A percentile compares a stretch with the other conserved stretches of the same genome.
These are phyloP conservation scores for Phylloporus rhodoxanthus DNA, from an alignment of 768 basidiomycete species.

Conservation along the genomic window DNA sequence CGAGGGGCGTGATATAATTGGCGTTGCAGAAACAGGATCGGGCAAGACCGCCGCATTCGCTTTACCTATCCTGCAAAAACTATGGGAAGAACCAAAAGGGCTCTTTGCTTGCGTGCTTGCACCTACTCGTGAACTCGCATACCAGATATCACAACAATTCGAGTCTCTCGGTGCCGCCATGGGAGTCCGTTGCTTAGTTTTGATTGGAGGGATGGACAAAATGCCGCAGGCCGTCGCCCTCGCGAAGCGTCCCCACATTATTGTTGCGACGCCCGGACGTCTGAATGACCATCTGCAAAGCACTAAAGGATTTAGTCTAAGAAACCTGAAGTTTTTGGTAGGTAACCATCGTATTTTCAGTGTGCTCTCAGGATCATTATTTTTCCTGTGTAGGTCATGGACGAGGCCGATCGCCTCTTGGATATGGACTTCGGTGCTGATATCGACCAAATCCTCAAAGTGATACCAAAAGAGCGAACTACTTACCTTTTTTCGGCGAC, in stretches of 20 bases:
- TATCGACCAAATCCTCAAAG: conserved; percentile 94
- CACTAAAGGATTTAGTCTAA: conserved; percentile 92
- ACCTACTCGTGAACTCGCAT: conserved; percentile 96
- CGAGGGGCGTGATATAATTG: conserved; percentile 91
- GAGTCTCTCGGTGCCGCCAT: conserved; percentile 86
- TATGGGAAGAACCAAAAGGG: conserved; percentile 94
- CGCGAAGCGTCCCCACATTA: conserved; percentile 88
- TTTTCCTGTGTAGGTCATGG: conserved; percentile 64
- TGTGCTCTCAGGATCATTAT: not conserved
- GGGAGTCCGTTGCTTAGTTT: conserved; percentile 84
- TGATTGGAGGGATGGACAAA: conserved; percentile 95
- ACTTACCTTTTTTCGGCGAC: conserved; percentile 98
- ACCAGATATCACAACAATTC: conserved; percentile 97
- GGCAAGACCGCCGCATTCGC: conserved; percentile 99
- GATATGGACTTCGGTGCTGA: conserved; percentile 96
- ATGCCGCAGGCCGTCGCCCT: conserved; percentile 87
- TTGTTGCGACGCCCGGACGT: conserved; percentile 94
- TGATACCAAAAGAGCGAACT: conserved; percentile 88
- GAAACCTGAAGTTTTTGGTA: conserved; percentile 83
- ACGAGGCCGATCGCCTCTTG: conserved; percentile 91
- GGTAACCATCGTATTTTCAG: conserved; percentile 20
- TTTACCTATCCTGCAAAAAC: conserved; percentile 88
- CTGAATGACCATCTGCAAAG: conserved; percentile 92
- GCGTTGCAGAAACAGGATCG: conserved; percentile 95
- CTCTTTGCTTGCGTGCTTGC: conserved; percentile 91